These are phyloP conservation scores for Colletotrichum lindemuthianum DNA, from an alignment of 2,329 filamentous ascomycete species.

Conservation along the genomic window DNA sequence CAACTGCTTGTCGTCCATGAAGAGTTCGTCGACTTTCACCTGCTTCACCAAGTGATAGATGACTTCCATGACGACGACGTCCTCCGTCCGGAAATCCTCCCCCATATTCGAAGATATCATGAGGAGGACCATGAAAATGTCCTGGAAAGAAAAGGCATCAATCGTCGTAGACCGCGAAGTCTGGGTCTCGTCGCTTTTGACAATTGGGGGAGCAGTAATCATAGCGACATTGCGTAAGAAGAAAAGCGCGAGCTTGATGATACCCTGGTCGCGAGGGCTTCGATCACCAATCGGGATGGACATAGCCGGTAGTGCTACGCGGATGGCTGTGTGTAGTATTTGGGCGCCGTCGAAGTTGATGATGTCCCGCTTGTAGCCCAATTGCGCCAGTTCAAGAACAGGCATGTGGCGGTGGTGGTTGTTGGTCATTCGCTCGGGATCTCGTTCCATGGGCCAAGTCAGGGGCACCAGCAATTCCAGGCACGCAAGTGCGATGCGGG, in stretches of 20 bases:
- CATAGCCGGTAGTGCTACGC: slow-evolving; percentile 87
- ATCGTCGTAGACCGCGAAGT: slow-evolving; percentile 89
- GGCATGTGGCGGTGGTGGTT: slow-evolving; percentile 95
- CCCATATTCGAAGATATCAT: slow-evolving; percentile 93
- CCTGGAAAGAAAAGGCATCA: slow-evolving; percentile 88
- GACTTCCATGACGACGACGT: slow-evolving; percentile 89
- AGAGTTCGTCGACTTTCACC: slow-evolving; percentile 84
- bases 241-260: slow-evolving; percentile 90
- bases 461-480: slow-evolving; percentile 91
- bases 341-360: slow-evolving; percentile 82
- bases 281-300: slow-evolving; percentile 80
- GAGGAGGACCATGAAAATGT: slow-evolving; percentile 85
- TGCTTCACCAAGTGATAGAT: slow-evolving; percentile 94
- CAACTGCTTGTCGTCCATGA: slow-evolving; percentile 81
- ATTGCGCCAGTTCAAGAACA: slow-evolving; percentile 86
- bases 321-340: slow-evolving; percentile 83
- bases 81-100: slow-evolving; percentile 90
- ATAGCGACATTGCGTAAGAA: slow-evolving; percentile 89
- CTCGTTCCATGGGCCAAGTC: slow-evolving; percentile 91
- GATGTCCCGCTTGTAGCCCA: slow-evolving; percentile 88
- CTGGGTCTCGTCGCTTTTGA: slow-evolving; percentile 87
- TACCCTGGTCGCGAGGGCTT: slow-evolving; percentile 83
- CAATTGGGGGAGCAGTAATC: slow-evolving; percentile 78
- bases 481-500: slow-evolving; percentile 84
- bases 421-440: slow-evolving; percentile 82